Conservation (phyloP, 2,329 filamentous ascomycete genomes). For the Dothistroma septosporum region DNA sequence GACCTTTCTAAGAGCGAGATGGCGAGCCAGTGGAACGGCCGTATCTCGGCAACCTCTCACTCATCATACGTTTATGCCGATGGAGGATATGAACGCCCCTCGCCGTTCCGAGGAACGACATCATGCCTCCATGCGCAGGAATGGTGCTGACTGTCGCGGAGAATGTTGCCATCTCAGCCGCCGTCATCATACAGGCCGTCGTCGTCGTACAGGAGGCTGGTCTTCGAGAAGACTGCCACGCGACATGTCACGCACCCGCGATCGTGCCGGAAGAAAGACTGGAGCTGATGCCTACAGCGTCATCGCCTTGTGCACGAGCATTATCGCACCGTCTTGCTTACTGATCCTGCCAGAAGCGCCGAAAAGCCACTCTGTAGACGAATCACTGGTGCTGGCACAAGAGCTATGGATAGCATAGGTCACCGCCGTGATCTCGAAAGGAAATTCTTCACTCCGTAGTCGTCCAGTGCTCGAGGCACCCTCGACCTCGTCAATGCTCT, state of each 20-base stretch:
- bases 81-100: not conserved
- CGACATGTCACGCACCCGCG: not conserved
- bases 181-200: not conserved
- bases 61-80: not conserved
- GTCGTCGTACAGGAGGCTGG: not conserved
- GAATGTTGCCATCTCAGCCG: not conserved
- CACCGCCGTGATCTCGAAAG: too few relatives aligned
- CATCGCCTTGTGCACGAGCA: not conserved
- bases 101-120: not conserved
- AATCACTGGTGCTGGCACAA: too few relatives aligned
- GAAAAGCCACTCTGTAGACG: too few relatives aligned
- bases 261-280: not conserved
- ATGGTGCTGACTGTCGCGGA: not conserved
- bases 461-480: too few relatives aligned
- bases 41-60: constrained; percentile 1
- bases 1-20: not conserved
- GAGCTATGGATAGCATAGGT: too few relatives aligned
- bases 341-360: not conserved
- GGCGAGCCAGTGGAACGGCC: not conserved
- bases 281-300: not conserved
- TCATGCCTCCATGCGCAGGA: not conserved
- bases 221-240: not conserved
- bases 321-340: not conserved
- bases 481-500: too few relatives aligned
- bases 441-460: too few relatives aligned